Evolutionary conservation across 768 basidiomycete genomes (phyloP).

Genomic region (Suillus subaureus): DNA sequence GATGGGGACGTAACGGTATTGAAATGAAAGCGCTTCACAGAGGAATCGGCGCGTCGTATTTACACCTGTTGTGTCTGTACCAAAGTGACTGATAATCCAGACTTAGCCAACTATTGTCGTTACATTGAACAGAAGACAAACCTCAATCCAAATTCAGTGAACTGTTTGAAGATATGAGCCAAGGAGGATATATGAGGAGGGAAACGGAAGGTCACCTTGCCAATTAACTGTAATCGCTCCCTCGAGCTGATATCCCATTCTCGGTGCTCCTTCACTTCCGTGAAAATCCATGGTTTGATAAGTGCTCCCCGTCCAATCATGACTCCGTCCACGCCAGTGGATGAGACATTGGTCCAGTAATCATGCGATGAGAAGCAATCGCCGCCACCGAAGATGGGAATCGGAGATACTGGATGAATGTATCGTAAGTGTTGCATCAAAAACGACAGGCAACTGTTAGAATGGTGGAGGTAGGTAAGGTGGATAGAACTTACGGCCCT

Average conservation of each 20-base stretch:
- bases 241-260: constrained; percentile 93
- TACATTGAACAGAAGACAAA: constrained; percentile 23
- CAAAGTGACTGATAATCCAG: constrained; percentile 62
- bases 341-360: constrained; percentile 77
- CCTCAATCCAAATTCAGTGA: constrained; percentile 84
- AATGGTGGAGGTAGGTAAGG: not conserved
- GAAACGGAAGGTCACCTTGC: constrained; percentile 52
- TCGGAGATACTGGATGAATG: constrained; percentile 58
- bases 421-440: not conserved
- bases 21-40: constrained; percentile 94
- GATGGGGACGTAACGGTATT: constrained; percentile 94
- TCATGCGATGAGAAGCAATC: constrained; percentile 89
- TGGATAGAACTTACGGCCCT: constrained; percentile 58
- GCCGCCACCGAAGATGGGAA: constrained; percentile 97
- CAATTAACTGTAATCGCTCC: constrained; percentile 79
- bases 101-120: constrained; percentile 8
- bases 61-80: constrained; percentile 85
- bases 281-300: constrained; percentile 97
- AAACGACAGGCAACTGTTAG: not conserved
- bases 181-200: not conserved
- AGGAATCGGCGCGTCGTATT: constrained; percentile 92
- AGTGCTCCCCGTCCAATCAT: constrained; percentile 96
- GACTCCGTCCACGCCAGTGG: constrained; percentile 88
- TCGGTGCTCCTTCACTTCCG: constrained; percentile 87
- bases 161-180: constrained; percentile 45